phyloP scores from a whole-genome alignment of 2,329 filamentous ascomycete genomes.

The Ophiocordyceps camponoti-leonardi region DNA sequence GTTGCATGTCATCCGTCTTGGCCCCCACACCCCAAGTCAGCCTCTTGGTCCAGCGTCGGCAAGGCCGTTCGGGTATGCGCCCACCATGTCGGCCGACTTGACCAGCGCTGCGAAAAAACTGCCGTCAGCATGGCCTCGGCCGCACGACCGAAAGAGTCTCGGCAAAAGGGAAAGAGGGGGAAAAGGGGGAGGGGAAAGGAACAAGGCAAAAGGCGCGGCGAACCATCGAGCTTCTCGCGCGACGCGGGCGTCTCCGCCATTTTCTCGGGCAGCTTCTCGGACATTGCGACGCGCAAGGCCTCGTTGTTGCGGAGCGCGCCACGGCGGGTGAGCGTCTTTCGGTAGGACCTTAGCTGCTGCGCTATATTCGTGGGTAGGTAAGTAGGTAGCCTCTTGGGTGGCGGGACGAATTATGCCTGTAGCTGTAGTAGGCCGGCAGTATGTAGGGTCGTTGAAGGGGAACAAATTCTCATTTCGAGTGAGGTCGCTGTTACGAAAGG shows the following conservation, averaged over 20 bases:
- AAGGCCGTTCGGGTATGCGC: not conserved
- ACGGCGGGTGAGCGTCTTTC: not conserved
- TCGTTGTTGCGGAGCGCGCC: not conserved
- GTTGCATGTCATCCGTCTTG: conserved; percentile 93
- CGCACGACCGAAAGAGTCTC: not conserved
- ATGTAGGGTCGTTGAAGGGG: no score
- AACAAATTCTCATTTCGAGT: no score
- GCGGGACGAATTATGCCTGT: no score
- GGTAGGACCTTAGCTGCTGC: not conserved
- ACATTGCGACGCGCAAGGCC: not conserved
- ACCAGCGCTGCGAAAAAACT: conserved; percentile 53
- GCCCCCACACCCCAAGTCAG: conserved; percentile 4
- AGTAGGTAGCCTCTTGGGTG: no score
- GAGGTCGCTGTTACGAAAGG: no score
- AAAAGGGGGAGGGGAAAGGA: not conserved
- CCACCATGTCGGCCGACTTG: conserved; percentile 97
- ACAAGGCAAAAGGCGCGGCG: conserved; percentile 4
- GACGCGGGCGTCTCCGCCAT: conserved; percentile 28
- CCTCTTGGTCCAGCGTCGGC: conserved; percentile 9
- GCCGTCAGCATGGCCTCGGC: conserved; percentile 2
- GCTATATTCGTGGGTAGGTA: not conserved
- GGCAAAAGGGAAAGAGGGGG: not conserved
- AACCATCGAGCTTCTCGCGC: conserved; percentile 65
- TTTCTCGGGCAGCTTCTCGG: conserved; percentile 17
- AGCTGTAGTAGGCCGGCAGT: no score